phyloP scores from a whole-genome alignment of 306 rosid genomes.

The Begonia masoniana region DNA sequence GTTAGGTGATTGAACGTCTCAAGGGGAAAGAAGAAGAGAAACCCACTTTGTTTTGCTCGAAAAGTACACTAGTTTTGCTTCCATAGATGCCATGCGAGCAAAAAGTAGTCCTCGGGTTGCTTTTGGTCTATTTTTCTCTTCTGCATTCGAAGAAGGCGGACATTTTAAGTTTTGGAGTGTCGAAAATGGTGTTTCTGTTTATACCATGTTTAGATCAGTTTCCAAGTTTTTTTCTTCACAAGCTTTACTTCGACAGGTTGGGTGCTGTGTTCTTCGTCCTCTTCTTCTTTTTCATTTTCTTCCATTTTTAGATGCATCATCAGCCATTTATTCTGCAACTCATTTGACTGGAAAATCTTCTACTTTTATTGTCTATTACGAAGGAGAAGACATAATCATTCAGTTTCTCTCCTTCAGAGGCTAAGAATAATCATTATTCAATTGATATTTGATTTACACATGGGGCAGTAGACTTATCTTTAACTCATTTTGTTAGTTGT shows the following conservation, averaged over 20 bases:
- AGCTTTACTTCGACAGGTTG: constrained; percentile 40
- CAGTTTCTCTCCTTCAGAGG: background rate
- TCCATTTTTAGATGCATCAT: background rate
- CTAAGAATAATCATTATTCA: background rate
- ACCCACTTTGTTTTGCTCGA: no score
- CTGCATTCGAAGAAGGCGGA: background rate
- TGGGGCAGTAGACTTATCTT: background rate
- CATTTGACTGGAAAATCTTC: background rate
- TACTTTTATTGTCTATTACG: no score
- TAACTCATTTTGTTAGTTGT: background rate
- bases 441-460: no score
- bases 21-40: no score
- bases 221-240: constrained; percentile 18
- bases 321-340: background rate
- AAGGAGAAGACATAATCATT: background rate
- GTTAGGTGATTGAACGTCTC: no score
- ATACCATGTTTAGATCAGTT: constrained; percentile 5
- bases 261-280: constrained; percentile 2
- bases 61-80: no score
- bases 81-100: background rate
- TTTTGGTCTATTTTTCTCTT: background rate
- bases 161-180: background rate
- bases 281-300: background rate
- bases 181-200: no score
- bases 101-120: background rate